Conservation (phyloP, 2,329 filamentous ascomycete genomes). For the Xylariomycetidae sp. region DNA sequence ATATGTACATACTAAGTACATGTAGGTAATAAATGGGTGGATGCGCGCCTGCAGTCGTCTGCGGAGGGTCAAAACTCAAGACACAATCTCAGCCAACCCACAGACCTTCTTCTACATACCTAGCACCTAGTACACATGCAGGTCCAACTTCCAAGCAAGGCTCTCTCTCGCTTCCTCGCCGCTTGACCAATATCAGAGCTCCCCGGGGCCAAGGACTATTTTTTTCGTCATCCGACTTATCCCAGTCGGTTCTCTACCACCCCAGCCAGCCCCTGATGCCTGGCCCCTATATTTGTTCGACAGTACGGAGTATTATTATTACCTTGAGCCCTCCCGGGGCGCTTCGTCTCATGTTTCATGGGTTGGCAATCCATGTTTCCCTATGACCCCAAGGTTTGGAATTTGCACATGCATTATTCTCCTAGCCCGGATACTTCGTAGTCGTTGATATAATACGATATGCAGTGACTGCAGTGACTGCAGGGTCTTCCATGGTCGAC, state of each 20-base stretch:
- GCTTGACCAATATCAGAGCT: slow-evolving; percentile 15
- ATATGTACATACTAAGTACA: background rate
- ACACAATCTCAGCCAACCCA: slow-evolving; percentile 21
- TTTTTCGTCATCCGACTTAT: slow-evolving; percentile 22
- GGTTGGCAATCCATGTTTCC: slow-evolving; percentile 16
- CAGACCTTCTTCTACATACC: slow-evolving; percentile 17
- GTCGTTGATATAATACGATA: slow-evolving; percentile 25
- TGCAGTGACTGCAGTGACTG: slow-evolving; percentile 25
- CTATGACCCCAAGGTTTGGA: no score
- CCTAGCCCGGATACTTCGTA: no score
- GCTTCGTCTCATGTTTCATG: slow-evolving; percentile 31
- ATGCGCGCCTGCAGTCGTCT: no score
- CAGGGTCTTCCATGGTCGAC: slow-evolving; percentile 22
- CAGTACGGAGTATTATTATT: slow-evolving; percentile 16
- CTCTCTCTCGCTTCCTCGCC: slow-evolving; percentile 4
- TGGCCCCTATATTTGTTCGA: slow-evolving; percentile 13
- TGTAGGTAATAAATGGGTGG: no score
- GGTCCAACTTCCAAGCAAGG: slow-evolving; percentile 19
- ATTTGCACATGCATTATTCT: no score
- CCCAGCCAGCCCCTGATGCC: slow-evolving; percentile 6
- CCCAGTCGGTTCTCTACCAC: slow-evolving; percentile 1
- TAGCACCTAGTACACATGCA: no score
- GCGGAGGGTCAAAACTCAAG: no score
- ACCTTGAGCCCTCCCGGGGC: slow-evolving; percentile 17
- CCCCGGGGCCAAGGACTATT: slow-evolving; percentile 18